A percentile compares a stretch with the other conserved stretches of the same genome.
phyloP scores from a whole-genome alignment of 148 eudicot genomes.

The Rhododendron vialii region DNA sequence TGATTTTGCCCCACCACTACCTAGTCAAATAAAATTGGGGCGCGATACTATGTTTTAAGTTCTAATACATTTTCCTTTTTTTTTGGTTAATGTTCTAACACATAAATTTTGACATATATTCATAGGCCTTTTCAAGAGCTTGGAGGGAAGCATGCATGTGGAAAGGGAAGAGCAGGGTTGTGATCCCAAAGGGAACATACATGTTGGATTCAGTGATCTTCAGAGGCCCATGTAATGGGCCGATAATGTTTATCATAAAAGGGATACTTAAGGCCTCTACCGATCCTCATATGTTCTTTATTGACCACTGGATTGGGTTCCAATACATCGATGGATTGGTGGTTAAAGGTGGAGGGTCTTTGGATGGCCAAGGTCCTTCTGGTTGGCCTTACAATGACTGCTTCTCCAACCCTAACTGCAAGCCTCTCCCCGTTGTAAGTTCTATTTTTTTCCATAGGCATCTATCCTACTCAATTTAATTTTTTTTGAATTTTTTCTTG shows the following conservation, averaged over 20 bases:
- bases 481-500: not conserved
- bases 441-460: not conserved
- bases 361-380: slow-evolving; percentile 41
- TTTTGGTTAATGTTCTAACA: not conserved
- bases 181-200: slow-evolving; percentile 36
- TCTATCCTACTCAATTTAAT: not conserved
- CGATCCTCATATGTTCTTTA: slow-evolving; percentile 6
- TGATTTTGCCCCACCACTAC: not conserved
- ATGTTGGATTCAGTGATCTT: slow-evolving; percentile 25
- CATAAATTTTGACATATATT: not conserved
- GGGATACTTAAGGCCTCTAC: slow-evolving; percentile 48
- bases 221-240: slow-evolving; percentile 46
- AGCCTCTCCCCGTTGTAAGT: slow-evolving; percentile 40
- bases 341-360: slow-evolving; percentile 41
- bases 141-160: slow-evolving; percentile 57
- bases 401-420: slow-evolving; percentile 12
- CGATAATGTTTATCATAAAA: slow-evolving; percentile 19
- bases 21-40: not conserved
- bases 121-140: slow-evolving; percentile 50
- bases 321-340: slow-evolving; percentile 27
- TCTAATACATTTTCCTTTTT: no score
- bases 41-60: not conserved
- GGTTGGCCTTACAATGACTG: slow-evolving; percentile 39
- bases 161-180: slow-evolving; percentile 28
- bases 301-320: slow-evolving; percentile 44